Base-by-base conservation (phyloP, 1,139 yeast species). In the Taphrina deformans region DNA sequence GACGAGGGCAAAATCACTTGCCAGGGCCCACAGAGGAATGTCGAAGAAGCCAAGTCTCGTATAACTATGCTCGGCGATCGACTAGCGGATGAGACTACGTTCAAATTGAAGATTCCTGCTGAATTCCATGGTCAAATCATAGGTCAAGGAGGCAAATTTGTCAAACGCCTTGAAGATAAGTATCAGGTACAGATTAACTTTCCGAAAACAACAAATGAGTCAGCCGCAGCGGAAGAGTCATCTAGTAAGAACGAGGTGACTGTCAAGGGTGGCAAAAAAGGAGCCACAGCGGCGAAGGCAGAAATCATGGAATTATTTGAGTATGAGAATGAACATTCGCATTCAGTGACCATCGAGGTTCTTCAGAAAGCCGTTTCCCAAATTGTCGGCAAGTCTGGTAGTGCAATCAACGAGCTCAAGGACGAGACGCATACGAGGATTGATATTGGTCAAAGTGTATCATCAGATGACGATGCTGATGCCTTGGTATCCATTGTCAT, bases 321-420 rank as follows among this genome's bases (percentile, higher is more conserved):
- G 72, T 95, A 87, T 76, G 98, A 92, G 76, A 86, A 84, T 73
- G 97, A 89, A 72, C 90, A 92, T 74, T 93, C 96, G 29, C 84
- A 85, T 77, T 82, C 83, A 68, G 82, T 85, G 71, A 77, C 79
- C 23, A 73, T 93, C 62, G 76, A 79, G 61, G 86, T 95, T 65
- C 96, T 97, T 53, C 76, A 81, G 52, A 84, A 82, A 70, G 87
- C 92, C 24, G 82, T 92, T 69, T 82, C 97, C 18, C 82, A 92
- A 74, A 86, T 95, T 66, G 91, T 95, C 74, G 99, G 99, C 73
- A 89, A 88, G 73, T 80, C 82, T 67, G 98, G 98, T 75, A 95
- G 88, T 70, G 84, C 82, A 67, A 88, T 95, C 72, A 89, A 86
- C 69, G 91, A 88, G 73, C 86, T 95, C 45, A 85, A 90, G 70